Evolutionary conservation across 176 grass and related monocot species (phyloP), one percentile per base, ranked within the genome.

Genomic region (Aechmea fasciata): DNA sequence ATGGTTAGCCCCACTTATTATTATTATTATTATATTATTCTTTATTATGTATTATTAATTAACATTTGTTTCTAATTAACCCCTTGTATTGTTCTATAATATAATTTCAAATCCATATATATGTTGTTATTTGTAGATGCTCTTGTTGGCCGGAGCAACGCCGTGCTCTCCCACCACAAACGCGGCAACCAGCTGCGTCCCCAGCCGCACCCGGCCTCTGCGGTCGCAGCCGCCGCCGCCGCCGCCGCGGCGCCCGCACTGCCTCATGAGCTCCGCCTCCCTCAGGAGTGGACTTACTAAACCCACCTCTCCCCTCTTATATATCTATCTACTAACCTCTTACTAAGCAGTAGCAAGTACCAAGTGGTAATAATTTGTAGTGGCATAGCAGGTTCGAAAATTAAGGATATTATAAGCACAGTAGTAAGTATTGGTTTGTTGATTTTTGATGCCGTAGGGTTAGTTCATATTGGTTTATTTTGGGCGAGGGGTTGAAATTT

Each of bases 71-170:
- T 1, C 10, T 5, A 0, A 4, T 1, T 15, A 15, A 1, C 0
- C 3, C 1, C 0, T 0, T 3, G 0, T 1, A 25, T 29, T 6
- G 15, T 65, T 25, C n/a, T 11, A 0, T 11, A 17, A 20, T 4
- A n/a, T 9, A 51, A 52, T 2, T 72, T 23, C 11, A 49, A n/a
- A 51, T 50, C 1, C 41, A 1, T 48, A 23, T 23, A 23, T 23
- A 0, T 26, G 10, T 26, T 0, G 2, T 49, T 0, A 11, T 48
- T 14, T 0, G 1, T 66, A 99, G 90, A 93, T 48, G 80, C 79
- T 9, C 88, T 93, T 77, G 75, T 93, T 3, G 82, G 69, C 9
- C 87, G 90, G 55, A 90, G 87, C 69, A 84, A 80, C 80, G 82
- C 80, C 3, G 77, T 83, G 86, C 50, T 83, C 0, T 86, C 79